Percentiles rank a stretch among this genome's conserved stretches.
phyloP scores from a whole-genome alignment of 2,329 filamentous ascomycete genomes.

The Lasiodiplodia gonubiensis region DNA sequence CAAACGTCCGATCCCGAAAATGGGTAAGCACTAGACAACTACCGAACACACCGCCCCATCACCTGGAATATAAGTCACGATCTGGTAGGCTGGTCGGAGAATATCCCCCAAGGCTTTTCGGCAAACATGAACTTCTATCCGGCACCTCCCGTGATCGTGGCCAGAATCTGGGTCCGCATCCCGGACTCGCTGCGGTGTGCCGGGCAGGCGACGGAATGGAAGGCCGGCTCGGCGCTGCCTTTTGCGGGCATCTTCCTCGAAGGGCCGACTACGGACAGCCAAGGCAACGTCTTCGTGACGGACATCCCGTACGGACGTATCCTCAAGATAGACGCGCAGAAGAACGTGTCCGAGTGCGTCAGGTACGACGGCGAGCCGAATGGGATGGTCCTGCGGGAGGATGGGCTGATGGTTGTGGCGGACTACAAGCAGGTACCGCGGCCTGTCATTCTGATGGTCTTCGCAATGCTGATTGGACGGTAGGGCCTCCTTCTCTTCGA shows the following conservation, averaged over 20 bases:
- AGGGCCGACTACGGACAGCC: too few species aligned
- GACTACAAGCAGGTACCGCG: conserved; percentile 51
- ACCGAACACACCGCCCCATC: not conserved
- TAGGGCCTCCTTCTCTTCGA: conserved; percentile 49
- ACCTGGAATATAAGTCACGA: not conserved
- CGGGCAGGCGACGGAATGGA: conserved; percentile 28
- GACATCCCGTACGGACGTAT: too few species aligned
- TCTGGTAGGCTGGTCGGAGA: too few species aligned
- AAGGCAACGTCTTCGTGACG: too few species aligned
- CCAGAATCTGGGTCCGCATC: conserved; percentile 45
- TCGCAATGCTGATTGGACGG: not conserved
- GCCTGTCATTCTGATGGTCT: not conserved
- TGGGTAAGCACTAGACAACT: too few species aligned
- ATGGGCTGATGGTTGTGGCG: conserved; percentile 47
- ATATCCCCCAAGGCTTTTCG: too few species aligned
- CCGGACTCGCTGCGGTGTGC: conserved; percentile 41
- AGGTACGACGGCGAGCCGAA: conserved; percentile 52
- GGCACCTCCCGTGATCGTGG: conserved; percentile 41
- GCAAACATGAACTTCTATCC: conserved; percentile 46
- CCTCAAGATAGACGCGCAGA: too few species aligned
- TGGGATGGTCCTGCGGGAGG: conserved; percentile 42
- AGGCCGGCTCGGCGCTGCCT: too few species aligned
- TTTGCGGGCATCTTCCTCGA: too few species aligned
- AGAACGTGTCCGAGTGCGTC: conserved; percentile 34
- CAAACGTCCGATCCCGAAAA: not conserved